Evolutionary conservation across 2,329 filamentous ascomycete species (phyloP).

Genomic region (Ceratocystis smalleyi): DNA sequence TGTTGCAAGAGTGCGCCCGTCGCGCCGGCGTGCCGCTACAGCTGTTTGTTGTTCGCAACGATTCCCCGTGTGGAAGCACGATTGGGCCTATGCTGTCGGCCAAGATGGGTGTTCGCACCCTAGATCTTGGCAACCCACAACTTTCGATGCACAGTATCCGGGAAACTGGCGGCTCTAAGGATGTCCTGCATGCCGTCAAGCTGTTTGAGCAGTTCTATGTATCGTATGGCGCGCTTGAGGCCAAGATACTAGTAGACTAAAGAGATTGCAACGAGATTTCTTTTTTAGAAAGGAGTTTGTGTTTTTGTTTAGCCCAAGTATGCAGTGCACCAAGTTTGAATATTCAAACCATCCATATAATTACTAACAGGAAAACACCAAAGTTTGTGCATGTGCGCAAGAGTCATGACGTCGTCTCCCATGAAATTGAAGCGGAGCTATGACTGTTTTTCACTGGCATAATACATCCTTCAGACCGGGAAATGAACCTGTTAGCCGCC

Average conservation of each 20-base stretch:
- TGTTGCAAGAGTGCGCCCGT: conserved; percentile 74
- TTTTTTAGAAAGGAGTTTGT: no score
- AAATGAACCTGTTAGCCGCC: not conserved
- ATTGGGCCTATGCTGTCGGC: conserved; percentile 95
- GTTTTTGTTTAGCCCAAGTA: not conserved
- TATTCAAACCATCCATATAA: not conserved
- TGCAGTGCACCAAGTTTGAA: not conserved
- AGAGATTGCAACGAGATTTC: not conserved
- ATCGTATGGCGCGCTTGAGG: conserved; percentile 67
- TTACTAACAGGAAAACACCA: not conserved
- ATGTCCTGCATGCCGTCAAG: conserved; percentile 72
- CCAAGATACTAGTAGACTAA: conserved; percentile 69
- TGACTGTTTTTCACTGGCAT: not conserved
- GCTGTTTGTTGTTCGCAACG: conserved; percentile 90
- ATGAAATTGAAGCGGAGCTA: not conserved
- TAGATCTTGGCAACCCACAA: conserved; percentile 89
- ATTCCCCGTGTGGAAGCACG: conserved; percentile 85
- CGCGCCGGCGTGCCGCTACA: conserved; percentile 69
- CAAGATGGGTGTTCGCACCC: conserved; percentile 67
- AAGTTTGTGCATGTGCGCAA: not conserved
- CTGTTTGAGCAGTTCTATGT: conserved; percentile 80
- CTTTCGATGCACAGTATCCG: conserved; percentile 94
- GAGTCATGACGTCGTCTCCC: not conserved
- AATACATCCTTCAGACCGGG: not conserved
- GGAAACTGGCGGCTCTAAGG: conserved; percentile 76